Conservation (phyloP, 805 yeast genomes). For the Candida mattraensis region DNA sequence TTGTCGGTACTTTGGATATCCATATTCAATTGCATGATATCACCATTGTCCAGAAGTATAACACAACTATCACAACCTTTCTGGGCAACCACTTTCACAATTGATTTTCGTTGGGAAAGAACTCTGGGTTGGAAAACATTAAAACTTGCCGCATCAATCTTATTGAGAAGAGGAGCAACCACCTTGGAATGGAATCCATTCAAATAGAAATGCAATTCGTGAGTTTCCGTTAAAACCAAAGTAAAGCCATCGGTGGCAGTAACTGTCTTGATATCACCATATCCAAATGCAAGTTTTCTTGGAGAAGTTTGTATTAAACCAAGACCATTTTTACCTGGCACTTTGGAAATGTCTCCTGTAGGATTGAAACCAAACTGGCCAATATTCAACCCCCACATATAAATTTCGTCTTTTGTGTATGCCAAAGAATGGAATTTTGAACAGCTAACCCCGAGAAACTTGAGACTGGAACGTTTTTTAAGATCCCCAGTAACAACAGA, state of each 20-base stretch:
- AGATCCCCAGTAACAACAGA: slow-evolving; percentile 44
- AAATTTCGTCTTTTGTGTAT: slow-evolving; percentile 47
- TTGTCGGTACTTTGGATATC: slow-evolving; percentile 30
- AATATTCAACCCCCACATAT: slow-evolving; percentile 74
- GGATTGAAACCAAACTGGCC: slow-evolving; percentile 74
- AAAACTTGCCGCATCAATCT: slow-evolving; percentile 44
- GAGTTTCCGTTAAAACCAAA: slow-evolving; percentile 53
- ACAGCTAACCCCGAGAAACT: slow-evolving; percentile 49
- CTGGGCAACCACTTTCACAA: slow-evolving; percentile 36
- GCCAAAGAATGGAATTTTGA: slow-evolving; percentile 72
- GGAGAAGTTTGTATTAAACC: slow-evolving; percentile 18
- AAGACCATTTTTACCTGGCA: slow-evolving; percentile 8
- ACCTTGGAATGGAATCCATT: slow-evolving; percentile 58
- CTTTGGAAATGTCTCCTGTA: slow-evolving; percentile 13
- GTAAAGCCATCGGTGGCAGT: slow-evolving; percentile 71
- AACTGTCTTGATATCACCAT: slow-evolving; percentile 52
- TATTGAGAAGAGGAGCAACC: slow-evolving; percentile 31
- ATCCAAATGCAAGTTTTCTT: slow-evolving; percentile 38
- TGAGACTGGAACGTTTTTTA: slow-evolving; percentile 31
- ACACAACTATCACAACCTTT: slow-evolving; percentile 44
- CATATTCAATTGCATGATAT: slow-evolving; percentile 42
- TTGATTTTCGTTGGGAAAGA: slow-evolving; percentile 40
- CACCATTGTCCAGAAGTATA: slow-evolving; percentile 60
- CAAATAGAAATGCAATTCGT: slow-evolving; percentile 63
- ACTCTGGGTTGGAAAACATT: slow-evolving; percentile 53